These are phyloP conservation scores for Pontederia paniculata DNA, from an alignment of 176 grass and related monocot species.

Conservation along the genomic window DNA sequence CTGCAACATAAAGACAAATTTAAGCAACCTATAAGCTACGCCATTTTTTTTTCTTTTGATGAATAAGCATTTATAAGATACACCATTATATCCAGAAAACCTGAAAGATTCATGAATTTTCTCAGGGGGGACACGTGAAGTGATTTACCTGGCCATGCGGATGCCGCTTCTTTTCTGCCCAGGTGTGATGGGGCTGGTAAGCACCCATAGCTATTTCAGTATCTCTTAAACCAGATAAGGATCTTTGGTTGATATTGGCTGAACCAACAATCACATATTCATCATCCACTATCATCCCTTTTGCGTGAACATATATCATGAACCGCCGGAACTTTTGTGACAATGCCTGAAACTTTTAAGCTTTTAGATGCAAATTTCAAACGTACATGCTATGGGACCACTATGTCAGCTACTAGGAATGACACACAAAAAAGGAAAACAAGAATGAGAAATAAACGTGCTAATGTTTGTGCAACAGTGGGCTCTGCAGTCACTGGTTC, in stretches of 20 bases:
- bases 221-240: slow-evolving; percentile 75
- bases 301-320: slow-evolving; percentile 98
- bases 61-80: too few species aligned
- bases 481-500: too few species aligned
- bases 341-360: slow-evolving; percentile 30
- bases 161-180: slow-evolving; percentile 47
- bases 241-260: slow-evolving; percentile 97
- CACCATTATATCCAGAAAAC: neutral
- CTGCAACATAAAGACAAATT: too few species aligned
- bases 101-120: too few species aligned
- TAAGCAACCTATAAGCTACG: too few species aligned
- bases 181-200: slow-evolving; percentile 79
- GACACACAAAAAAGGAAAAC: too few species aligned
- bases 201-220: slow-evolving; percentile 98
- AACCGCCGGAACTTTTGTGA: slow-evolving; percentile 58
- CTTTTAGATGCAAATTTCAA: slow-evolving; percentile 7
- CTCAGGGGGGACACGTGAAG: too few species aligned
- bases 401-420: too few species aligned
- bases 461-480: too few species aligned
- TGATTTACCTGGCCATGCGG: slow-evolving; percentile 66
- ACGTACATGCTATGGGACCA: neutral
- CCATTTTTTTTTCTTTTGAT: too few species aligned
- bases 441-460: too few species aligned
- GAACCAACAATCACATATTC: slow-evolving; percentile 86
- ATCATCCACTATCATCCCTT: slow-evolving; percentile 93